Evolutionary conservation across 495 filamentous ascomycete species (phyloP), one percentile per base, ranked within the genome.

Genomic region (Hypoxylon trugodes): DNA sequence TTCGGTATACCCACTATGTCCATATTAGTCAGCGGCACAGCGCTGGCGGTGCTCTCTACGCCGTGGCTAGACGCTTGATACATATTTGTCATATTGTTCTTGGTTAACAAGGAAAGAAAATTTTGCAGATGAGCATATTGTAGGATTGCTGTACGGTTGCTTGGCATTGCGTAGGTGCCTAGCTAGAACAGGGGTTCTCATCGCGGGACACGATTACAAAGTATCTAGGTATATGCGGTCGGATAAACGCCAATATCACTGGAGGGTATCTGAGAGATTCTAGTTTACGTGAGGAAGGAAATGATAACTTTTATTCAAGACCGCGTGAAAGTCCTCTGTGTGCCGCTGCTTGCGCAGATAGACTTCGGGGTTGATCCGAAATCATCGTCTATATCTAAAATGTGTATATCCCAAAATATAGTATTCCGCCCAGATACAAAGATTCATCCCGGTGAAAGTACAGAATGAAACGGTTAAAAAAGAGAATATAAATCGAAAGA

Each of bases 271-370:
- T 9, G 25, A 32, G n/a, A 4, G 7, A n/a, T 10, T 28, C 45
- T 9, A 12, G 8, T 8, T 8, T 10, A 4, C 15, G 6, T 15
- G 43, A 26, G 15, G 0, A 13, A 19, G 32, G 28, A 24, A 9
- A 35, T 40, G 12, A 36, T 43, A 48, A 35, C 15, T 12, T 66
- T 35, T 50, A 60, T 60, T 60, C 36, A 42, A 43, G 21, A 58
- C 41, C n/a, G 21, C 47, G n/a, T n/a, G 38, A 15, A 16, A 40
- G 30, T 18, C 15, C 48, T 28, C 4, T 28, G 36, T 52, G 26
- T 57, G 18, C 32, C 33, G 45, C 37, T 61, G 63, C 63, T 66
- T 46, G 63, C 63, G 63, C 63, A 61, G 25, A 19, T 55, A 22
- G 51, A 57, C 37, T 30, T 57, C 33, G 21, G 25, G 36, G 35